Evolutionary conservation across 495 filamentous ascomycete genomes (phyloP), one percentile per base, ranked within the genome.

Genomic region (Podospora comata): DNA sequence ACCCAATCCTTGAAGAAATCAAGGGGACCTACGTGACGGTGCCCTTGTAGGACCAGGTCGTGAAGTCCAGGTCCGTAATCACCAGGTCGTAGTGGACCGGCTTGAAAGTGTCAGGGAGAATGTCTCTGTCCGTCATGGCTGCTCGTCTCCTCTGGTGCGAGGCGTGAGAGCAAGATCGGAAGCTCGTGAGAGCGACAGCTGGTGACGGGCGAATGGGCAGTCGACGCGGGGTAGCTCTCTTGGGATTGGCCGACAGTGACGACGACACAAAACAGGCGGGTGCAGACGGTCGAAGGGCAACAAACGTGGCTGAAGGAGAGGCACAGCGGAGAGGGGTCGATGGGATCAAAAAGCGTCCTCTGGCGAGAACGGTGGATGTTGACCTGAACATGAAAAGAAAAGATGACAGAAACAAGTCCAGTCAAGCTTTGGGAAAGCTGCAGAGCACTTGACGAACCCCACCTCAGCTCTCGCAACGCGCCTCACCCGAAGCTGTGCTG

Each of bases 31-130:
- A 81, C 73, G 83, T 85, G 65, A 97, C 90, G 5, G 82, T 86
- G 70, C 95, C 95, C 79, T 93, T 87, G 78, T 94, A 99, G 65
- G 83, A 88, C 85, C 92, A 99, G 23, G 68, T 86, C 81, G 74
- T 82, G 83, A 76, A 92, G 79, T 97, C 88, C 66, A 99, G 76
- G 69, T 94, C 89, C 75, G 83, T 88, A 65, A 99, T 86, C 27
- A 88, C 91, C 65, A 99, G 85, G 74, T 87, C 83, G 80, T 99
- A 99, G 77, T 97, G 91, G 67, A 84, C 82, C 0, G 95, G 93
- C 77, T 94, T 95, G 75, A 92, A 87, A 72, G 87, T 90, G 70
- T 75, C 77, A 32, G 79, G 83, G 66, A 87, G 82, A 60, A 84
- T 80, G 64, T 87, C 85, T 70, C 85, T 78, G 75, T 85, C 85